A percentile compares a stretch with the other conserved stretches of the same genome.
phyloP scores from a whole-genome alignment of 78 protist species.

The Emiliania huxleyi region DNA sequence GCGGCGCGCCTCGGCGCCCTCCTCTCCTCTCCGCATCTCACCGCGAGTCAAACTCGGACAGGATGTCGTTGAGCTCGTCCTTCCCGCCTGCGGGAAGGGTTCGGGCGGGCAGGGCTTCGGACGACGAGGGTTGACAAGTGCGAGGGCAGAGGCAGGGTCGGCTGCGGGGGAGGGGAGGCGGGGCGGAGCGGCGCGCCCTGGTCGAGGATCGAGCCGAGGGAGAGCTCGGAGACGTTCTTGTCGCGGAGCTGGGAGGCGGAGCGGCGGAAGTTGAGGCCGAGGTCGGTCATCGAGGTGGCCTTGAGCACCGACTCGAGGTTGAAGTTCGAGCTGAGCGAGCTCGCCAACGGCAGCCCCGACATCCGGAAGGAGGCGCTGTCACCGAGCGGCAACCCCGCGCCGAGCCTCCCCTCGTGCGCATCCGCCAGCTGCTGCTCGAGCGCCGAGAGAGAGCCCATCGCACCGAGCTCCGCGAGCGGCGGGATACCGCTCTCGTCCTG shows the following conservation, averaged over 20 bases:
- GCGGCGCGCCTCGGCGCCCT: no score
- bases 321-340: not conserved
- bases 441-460: not conserved
- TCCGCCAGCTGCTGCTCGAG: not conserved
- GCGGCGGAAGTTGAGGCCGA: not conserved
- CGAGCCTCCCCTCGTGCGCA: not conserved
- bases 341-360: not conserved
- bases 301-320: not conserved
- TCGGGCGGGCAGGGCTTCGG: not conserved
- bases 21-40: no score
- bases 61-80: not conserved
- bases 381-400: not conserved
- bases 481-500: no score
- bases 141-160: not conserved
- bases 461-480: no score
- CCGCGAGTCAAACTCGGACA: not conserved
- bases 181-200: not conserved
- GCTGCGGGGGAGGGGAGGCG: not conserved
- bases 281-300: not conserved
- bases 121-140: not conserved
- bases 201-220: not conserved
- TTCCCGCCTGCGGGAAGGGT: not conserved
- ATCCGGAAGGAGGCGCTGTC: not conserved
- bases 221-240: not conserved
- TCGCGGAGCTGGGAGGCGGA: not conserved